Percentiles rank a stretch among this genome's conserved stretches.
Conservation (phyloP, 345 rosid genomes). For the Bruguiera gymnorhiza region DNA sequence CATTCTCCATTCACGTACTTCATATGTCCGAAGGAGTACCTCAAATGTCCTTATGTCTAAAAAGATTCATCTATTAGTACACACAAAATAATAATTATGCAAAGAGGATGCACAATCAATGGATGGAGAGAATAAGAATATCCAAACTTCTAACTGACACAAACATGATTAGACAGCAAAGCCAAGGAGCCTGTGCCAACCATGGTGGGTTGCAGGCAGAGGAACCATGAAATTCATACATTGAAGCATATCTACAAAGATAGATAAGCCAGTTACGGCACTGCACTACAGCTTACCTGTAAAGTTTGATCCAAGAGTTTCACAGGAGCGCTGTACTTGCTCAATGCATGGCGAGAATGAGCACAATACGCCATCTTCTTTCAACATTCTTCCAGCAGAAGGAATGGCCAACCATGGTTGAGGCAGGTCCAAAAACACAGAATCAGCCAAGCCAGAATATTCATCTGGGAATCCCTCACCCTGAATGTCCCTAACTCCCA, state of each 20-base stretch:
- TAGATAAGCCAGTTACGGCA: not conserved
- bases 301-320: conserved; percentile 62
- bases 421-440: conserved; percentile 80
- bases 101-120: not conserved
- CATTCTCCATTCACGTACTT: conserved; percentile 66
- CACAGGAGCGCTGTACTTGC: conserved; percentile 89
- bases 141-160: not conserved
- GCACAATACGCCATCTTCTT: conserved; percentile 72
- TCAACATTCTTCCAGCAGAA: conserved; percentile 79
- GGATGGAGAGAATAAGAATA: not conserved
- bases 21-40: conserved; percentile 75
- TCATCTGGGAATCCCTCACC: conserved; percentile 87
- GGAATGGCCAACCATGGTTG: conserved; percentile 84
- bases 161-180: too few relatives aligned
- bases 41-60: conserved; percentile 86
- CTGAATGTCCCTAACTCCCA: conserved; percentile 86
- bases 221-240: too few relatives aligned
- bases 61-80: not conserved
- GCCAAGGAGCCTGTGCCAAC: too few relatives aligned
- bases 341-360: conserved; percentile 97
- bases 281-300: conserved; percentile 42
- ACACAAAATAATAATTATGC: not conserved
- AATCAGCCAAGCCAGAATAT: conserved; percentile 53
- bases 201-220: too few relatives aligned
- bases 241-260: not conserved